Evolutionary conservation across 164 flowering plant genomes (phyloP).

Genomic region (Vitis labrusca): DNA sequence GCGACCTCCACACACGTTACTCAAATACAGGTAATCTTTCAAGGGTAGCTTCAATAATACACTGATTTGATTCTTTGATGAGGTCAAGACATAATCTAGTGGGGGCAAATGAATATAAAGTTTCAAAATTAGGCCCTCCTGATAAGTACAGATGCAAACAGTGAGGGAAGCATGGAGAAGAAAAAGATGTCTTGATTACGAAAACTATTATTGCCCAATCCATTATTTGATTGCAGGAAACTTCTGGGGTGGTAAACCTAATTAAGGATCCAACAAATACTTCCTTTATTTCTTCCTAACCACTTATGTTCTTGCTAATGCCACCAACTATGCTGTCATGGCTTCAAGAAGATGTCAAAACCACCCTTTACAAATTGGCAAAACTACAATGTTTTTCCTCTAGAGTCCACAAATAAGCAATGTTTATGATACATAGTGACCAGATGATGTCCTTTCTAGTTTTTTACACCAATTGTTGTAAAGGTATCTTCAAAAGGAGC

Average conservation of each 20-base stretch:
- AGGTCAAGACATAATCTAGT: conserved; percentile 29
- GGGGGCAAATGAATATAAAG: conserved; percentile 20
- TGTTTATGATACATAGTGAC: too few species aligned
- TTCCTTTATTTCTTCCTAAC: neutral
- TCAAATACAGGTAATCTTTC: conserved; percentile 18
- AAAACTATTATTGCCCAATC: conserved; percentile 3
- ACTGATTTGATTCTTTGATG: conserved; percentile 20
- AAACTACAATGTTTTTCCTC: too few species aligned
- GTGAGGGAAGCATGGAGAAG: conserved; percentile 6
- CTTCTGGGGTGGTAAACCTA: conserved; percentile 8
- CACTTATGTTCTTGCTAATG: neutral
- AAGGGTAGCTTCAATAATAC: conserved; percentile 18
- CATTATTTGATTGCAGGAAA: conserved; percentile 5
- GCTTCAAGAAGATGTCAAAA: neutral
- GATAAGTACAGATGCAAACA: conserved; percentile 11
- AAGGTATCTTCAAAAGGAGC: too few species aligned
- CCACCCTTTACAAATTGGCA: too few species aligned
- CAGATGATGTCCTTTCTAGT: neutral
- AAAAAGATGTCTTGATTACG: neutral
- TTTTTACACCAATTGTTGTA: neutral
- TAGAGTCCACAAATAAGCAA: too few species aligned
- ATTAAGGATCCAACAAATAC: neutral
- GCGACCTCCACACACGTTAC: conserved; percentile 17
- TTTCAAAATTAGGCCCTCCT: conserved; percentile 14
- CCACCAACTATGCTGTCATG: neutral